These are phyloP conservation scores for Solanum medicagineum DNA, from an alignment of 257 asterid genomes.

Conservation along the genomic window DNA sequence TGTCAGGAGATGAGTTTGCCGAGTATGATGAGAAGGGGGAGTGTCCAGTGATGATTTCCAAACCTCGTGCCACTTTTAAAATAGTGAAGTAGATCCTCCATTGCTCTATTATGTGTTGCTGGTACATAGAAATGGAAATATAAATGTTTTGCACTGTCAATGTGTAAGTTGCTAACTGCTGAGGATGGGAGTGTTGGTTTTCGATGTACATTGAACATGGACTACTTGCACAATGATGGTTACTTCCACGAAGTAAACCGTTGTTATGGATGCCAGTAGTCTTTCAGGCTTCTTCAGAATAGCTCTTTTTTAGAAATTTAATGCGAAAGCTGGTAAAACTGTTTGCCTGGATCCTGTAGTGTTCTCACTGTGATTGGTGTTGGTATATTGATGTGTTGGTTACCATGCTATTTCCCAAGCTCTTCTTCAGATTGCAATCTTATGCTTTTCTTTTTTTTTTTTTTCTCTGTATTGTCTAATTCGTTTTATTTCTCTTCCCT, in stretches of 20 bases:
- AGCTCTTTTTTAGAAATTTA: not conserved
- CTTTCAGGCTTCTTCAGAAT: not conserved
- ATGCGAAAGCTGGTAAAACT: not conserved
- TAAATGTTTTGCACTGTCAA: not conserved
- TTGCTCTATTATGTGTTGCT: not conserved
- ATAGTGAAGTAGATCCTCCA: constrained; percentile 33
- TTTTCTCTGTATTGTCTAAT: not conserved
- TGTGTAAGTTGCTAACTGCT: not conserved
- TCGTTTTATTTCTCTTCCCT: not conserved
- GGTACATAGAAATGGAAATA: not conserved
- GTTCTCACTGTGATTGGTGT: not conserved
- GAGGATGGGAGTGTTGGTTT: not conserved
- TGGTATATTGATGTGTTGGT: not conserved
- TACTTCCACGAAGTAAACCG: not conserved
- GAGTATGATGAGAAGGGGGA: constrained; percentile 94
- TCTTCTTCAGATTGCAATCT: not conserved
- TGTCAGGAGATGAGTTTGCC: constrained; percentile 60
- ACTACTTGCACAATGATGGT: not conserved
- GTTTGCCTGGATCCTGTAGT: not conserved
- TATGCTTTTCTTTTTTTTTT: not conserved
- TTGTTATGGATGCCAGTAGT: not conserved
- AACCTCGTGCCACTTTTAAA: constrained; percentile 45
- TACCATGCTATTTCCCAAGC: not conserved
- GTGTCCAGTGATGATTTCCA: constrained; percentile 84
- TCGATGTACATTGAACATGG: not conserved